Percentiles rank a stretch among this genome's conserved stretches.
Evolutionary conservation across 495 filamentous ascomycete species (phyloP).

Genomic region (Penicillium macrosclerotiorum): DNA sequence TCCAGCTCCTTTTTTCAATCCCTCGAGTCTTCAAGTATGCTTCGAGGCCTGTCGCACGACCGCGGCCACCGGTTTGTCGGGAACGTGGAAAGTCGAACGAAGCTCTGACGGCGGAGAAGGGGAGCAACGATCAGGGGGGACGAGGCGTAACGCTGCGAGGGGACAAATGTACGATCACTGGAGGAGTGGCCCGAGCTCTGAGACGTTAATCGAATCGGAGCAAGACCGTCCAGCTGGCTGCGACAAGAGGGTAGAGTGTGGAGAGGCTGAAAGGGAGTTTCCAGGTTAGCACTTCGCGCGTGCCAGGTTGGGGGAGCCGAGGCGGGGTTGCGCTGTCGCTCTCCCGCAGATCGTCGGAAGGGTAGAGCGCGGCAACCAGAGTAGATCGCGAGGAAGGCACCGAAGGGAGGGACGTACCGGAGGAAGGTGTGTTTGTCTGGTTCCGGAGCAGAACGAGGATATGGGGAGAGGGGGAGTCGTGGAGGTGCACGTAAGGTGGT

Average conservation of each 20-base stretch:
- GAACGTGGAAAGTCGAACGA: conserved; percentile 1
- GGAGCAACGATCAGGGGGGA: not conserved
- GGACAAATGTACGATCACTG: not conserved
- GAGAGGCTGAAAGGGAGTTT: conserved; percentile 2
- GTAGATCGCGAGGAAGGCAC: too few species aligned
- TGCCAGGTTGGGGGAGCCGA: conserved; percentile 4
- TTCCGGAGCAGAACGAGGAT: not conserved
- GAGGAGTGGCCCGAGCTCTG: not conserved
- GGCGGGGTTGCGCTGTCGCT: conserved; percentile 6
- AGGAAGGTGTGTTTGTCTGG: too few species aligned
- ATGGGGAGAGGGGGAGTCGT: not conserved
- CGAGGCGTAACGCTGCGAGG: not conserved
- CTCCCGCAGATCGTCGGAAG: not conserved
- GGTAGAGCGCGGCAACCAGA: too few species aligned
- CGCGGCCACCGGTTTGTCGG: not conserved
- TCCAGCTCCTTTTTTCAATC: not conserved
- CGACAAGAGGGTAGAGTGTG: conserved; percentile 1
- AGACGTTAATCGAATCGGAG: conserved; percentile 3
- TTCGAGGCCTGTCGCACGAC: too few species aligned
- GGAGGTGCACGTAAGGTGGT: conserved; percentile 2
- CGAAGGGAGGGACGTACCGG: too few species aligned
- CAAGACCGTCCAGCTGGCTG: too few species aligned
- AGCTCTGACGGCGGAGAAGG: not conserved
- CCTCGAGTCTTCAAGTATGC: not conserved
- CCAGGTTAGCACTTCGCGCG: not conserved